These are phyloP conservation scores for Avicennia marina DNA, from an alignment of 257 asterid species.

Conservation along the genomic window DNA sequence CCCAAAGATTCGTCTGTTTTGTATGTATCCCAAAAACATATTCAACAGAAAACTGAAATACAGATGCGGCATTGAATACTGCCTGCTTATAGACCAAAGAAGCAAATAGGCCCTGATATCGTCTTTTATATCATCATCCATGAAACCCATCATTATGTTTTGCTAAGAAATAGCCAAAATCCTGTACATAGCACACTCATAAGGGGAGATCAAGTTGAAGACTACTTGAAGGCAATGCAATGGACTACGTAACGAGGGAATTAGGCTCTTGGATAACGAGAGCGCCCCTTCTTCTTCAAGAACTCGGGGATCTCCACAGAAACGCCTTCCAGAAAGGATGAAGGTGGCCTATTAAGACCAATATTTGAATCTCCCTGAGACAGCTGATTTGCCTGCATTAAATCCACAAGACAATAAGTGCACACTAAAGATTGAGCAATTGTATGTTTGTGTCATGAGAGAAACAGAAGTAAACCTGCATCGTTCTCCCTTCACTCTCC, in stretches of 20 bases:
- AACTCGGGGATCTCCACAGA: slow-evolving; percentile 87
- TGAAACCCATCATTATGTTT: too few species aligned
- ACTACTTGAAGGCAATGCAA: background rate
- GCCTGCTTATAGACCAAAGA: too few species aligned
- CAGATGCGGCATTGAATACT: too few species aligned
- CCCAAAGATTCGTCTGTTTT: too few species aligned
- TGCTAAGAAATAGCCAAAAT: slow-evolving; percentile 20
- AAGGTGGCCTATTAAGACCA: slow-evolving; percentile 58
- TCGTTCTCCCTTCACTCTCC: slow-evolving; percentile 69
- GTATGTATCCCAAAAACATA: too few species aligned
- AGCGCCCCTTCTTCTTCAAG: slow-evolving; percentile 85
- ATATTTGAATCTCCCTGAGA: slow-evolving; percentile 50
- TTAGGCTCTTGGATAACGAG: slow-evolving; percentile 86
- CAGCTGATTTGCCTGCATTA: slow-evolving; percentile 54
- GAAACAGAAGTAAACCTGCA: slow-evolving; percentile 46
- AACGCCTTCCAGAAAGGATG: slow-evolving; percentile 69
- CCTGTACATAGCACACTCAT: slow-evolving; percentile 24
- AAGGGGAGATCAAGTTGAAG: background rate
- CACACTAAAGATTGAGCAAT: background rate
- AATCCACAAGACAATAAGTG: background rate
- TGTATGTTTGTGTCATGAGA: background rate
- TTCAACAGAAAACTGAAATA: too few species aligned
- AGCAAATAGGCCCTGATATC: too few species aligned
- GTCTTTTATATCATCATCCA: too few species aligned
- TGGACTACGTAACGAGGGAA: background rate